Evolutionary conservation across 2,329 filamentous ascomycete genomes (phyloP), one percentile per base, ranked within the genome.

Genomic region (Penicillium paneum): DNA sequence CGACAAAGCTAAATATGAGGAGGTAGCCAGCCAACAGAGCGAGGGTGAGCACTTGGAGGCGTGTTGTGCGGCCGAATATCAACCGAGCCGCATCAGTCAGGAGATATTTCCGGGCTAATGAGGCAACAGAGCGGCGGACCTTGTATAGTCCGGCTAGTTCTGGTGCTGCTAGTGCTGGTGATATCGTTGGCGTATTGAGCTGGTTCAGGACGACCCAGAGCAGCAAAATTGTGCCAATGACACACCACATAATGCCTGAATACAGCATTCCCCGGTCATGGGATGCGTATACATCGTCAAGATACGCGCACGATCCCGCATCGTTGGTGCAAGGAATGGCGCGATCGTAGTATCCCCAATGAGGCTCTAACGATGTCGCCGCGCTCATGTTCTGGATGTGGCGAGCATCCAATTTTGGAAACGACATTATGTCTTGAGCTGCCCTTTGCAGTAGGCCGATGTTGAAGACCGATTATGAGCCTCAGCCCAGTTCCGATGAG

Each of bases 61-160:
- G 79, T 0, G 86, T 89, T 1, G 85, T 84, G 56, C 83, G 79
- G 28, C 88, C 87, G 60, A 91, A 90, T 49, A 90, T 63, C 19
- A 70, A 63, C 17, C 79, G 74, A 3, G 80, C 70, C 3, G 79
- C 78, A 61, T 89, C 86, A 0, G 83, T 83, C 1, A 91, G 79
- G 3, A 91, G 75, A 62, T 81, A 79, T 29, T 73, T 77, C 17
- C 83, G 76, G 13, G 71, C 65, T 4, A 72, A 66, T 0, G 81
- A 71, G 10, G 48, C 52, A 15, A 56, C 13, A 7, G 60, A 52
- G 15, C 51, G 42, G 11, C 40, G 56, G 8, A 57, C 29, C 31
- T 55, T 59, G 34, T 48, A 50, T 21, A 61, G 28, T 1, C 59
- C 59, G 0, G 45, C 40, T 44, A 52, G 31, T 43, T 52, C 17